Percentiles rank a stretch among this genome's conserved stretches.
Evolutionary conservation across 2,329 filamentous ascomycete genomes (phyloP).

Genomic region (Phyllosticta paracitricarpa): DNA sequence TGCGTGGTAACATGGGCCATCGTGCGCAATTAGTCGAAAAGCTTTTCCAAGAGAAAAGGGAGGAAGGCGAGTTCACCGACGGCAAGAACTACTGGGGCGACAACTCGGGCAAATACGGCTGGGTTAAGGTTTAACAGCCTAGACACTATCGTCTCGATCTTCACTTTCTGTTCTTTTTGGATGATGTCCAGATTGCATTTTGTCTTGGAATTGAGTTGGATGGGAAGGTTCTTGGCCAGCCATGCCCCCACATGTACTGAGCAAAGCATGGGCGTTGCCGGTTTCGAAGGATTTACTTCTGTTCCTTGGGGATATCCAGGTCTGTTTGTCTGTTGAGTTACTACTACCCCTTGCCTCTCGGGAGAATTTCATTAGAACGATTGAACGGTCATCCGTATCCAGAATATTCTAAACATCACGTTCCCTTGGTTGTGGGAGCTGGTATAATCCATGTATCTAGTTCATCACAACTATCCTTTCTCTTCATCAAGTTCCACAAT

Average conservation of each 20-base stretch:
- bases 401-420: not conserved
- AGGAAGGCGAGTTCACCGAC: conserved; percentile 29
- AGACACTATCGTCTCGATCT: not conserved
- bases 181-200: not conserved
- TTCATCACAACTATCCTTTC: not conserved
- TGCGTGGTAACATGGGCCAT: conserved; percentile 20
- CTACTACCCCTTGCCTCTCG: not conserved
- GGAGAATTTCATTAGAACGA: not conserved
- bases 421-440: not conserved
- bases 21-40: conserved; percentile 23
- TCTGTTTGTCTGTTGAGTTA: not conserved
- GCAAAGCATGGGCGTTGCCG: not conserved
- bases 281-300: not conserved
- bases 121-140: conserved; percentile 3
- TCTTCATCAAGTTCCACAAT: not conserved
- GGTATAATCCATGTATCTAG: not conserved
- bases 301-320: not conserved
- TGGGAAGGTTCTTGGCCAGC: not conserved
- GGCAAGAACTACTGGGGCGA: conserved; percentile 30
- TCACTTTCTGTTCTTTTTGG: not conserved
- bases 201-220: not conserved
- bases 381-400: not conserved
- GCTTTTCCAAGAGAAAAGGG: conserved; percentile 27
- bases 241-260: not conserved
- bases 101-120: conserved; percentile 2